These are phyloP conservation scores for Metschnikowia shivogae DNA, from an alignment of 805 yeast genomes.

Conservation along the genomic window DNA sequence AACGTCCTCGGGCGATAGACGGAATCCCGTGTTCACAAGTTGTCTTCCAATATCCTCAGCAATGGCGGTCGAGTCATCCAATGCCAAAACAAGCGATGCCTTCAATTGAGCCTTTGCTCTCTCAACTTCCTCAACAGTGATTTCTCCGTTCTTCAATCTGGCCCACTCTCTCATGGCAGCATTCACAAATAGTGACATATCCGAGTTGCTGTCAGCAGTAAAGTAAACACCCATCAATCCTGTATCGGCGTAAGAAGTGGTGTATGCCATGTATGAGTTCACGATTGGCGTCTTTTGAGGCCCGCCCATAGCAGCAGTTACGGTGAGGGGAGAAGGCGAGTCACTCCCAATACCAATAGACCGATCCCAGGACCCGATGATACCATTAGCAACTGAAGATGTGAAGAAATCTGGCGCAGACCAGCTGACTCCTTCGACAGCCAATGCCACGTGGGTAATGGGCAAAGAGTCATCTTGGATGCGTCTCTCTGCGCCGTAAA, in stretches of 20 bases:
- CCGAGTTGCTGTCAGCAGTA: constrained; percentile 70
- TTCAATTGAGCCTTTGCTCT: constrained; percentile 93
- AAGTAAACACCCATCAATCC: constrained; percentile 97
- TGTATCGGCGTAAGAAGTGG: constrained; percentile 95
- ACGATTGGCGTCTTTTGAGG: constrained; percentile 66
- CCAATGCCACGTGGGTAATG: constrained; percentile 84
- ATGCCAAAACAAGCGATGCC: constrained; percentile 81
- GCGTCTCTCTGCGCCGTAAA: constrained; percentile 82
- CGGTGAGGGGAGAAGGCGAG: constrained; percentile 81
- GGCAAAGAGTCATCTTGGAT: constrained; percentile 81
- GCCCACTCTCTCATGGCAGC: constrained; percentile 86
- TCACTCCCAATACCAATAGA: constrained; percentile 78
- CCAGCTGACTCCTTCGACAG: constrained; percentile 99
- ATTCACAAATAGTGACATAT: constrained; percentile 63
- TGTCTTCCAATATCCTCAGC: constrained; percentile 99
- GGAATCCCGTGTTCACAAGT: constrained; percentile 85
- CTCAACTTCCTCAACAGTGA: constrained; percentile 81
- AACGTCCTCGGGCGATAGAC: constrained; percentile 70
- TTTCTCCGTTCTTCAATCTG: constrained; percentile 71
- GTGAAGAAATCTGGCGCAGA: constrained; percentile 91
- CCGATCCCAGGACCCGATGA: constrained; percentile 97
- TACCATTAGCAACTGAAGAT: constrained; percentile 93
- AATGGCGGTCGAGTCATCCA: constrained; percentile 92
- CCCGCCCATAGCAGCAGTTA: constrained; percentile 55
- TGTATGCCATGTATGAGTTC: constrained; percentile 93